Base-by-base conservation (phyloP, 805 yeast genomes). In the Brettanomyces anomalus region DNA sequence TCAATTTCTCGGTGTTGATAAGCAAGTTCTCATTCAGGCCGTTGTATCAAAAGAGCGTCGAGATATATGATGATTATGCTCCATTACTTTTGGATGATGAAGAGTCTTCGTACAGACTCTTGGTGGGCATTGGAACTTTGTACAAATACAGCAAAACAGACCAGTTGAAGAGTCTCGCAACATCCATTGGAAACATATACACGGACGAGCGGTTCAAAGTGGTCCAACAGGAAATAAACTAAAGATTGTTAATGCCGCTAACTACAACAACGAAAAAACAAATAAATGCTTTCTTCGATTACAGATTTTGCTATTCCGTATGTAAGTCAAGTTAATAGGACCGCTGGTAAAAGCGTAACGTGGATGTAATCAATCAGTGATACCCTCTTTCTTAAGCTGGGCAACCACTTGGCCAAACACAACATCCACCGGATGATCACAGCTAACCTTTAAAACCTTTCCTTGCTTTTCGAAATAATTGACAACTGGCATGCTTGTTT, bases 401-500 rank as follows among this genome's bases (percentile, higher is more conserved):
- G 63, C 64, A 58, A 79, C 73, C 36, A 90, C 95, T 45, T 79
- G 68, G 8, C 50, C 57, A 55, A 84, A 86, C 24, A 89, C 97
- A 37, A 68, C 70, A 36, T 88, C 95, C 28, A 85, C 90, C 2
- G 90, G 69, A 53, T 80, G 77, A 57, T 88, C 81, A 62, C 97
- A 90, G 45, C 71, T 69, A 33, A 90, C 77, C 56, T 76, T 80
- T 39, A 87, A 81, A 16, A 90, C 97, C 57, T 77, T 82, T 43
- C 70, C 76, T 52, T 79, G 82, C 51, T 76, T 71, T 36, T 77
- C 87, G 53, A 73, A 90, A 61, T 85, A 77, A 43, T 89, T 84
- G 37, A 93, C 86, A 14, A 93, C 97, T 4, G 98, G 98, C 85
- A 82, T 82, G 50, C 90, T 80, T 4, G 97, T 88, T 37, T 87